Evolutionary conservation across 257 asterid genomes (phyloP), one percentile per base, ranked within the genome.

Genomic region (Galeopsis tetrahit): DNA sequence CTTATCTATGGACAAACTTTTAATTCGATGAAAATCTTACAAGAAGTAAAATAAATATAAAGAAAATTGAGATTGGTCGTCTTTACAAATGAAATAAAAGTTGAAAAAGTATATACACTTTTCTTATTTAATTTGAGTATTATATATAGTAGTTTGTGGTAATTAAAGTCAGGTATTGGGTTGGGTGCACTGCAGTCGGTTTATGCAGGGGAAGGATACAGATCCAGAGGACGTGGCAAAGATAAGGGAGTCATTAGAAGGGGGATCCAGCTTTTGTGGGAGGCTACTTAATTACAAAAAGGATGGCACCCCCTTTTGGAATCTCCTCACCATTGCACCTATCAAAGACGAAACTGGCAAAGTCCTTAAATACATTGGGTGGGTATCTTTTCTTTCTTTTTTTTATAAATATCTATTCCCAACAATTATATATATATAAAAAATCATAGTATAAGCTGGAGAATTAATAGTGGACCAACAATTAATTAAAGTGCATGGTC

Each of bases 231-330:
- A 95, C 38, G 96, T 92, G 76, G 93, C 96, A 1, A 95, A 85
- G 91, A 90, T 92, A 10, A 75, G 97, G 68, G 97, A 85, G 85
- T 84, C 96, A 1, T 72, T 95, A 39, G 85, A 87, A 35, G 6
- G 56, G 7, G 98, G 98, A 39, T 34, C 83, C 1, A 86, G 70
- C 70, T 95, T 88, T 32, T 95, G 99, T 49, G 99, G 98, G 61
- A 88, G 99, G 76, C 76, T 95, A 78, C 90, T 92, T 14, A 95
- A 95, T 68, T 95, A 95, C 86, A 95, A 95, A 87, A 95, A 95
- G 36, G 99, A 95, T 72, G 98, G 98, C 17, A 85, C 98, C 7
- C 92, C 98, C 42, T 92, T 95, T 73, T 95, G 99, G 99, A 95
- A 95, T 77, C 88, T 95, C 31, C 96, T 95, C 65, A 95, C 99